phyloP scores from a whole-genome alignment of 2,329 filamentous ascomycete genomes.

The Penicillium vulpinum region DNA sequence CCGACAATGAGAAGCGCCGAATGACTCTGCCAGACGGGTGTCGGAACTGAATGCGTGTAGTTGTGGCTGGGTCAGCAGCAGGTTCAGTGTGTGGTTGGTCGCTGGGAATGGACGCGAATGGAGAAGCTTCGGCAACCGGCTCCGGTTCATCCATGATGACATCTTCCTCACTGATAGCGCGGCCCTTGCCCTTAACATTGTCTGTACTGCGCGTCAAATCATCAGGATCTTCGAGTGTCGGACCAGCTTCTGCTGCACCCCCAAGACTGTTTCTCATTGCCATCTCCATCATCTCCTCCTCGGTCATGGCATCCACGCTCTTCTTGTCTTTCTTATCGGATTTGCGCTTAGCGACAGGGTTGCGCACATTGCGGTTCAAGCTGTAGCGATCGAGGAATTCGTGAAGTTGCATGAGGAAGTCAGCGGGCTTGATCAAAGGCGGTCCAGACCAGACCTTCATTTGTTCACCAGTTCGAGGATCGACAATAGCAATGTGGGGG shows the following conservation, averaged over 20 bases:
- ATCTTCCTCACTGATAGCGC: conserved; percentile 45
- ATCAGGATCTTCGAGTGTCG: conserved; percentile 76
- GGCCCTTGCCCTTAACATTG: conserved; percentile 51
- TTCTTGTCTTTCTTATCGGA: conserved; percentile 70
- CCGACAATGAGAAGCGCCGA: conserved; percentile 74
- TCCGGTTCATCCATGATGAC: conserved; percentile 40
- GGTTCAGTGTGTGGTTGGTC: conserved; percentile 77
- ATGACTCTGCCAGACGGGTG: conserved; percentile 83
- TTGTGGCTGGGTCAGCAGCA: conserved; percentile 64
- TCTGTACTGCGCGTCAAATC: conserved; percentile 71
- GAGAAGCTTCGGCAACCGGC: conserved; percentile 36
- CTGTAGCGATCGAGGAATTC: conserved; percentile 98
- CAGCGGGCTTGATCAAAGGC: conserved; percentile 71
- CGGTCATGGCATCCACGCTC: conserved; percentile 85
- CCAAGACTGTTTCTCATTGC: conserved; percentile 85
- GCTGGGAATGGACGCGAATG: conserved; percentile 71
- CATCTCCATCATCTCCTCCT: conserved; percentile 96
- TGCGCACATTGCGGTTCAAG: conserved; percentile 81
- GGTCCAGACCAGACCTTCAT: conserved; percentile 93
- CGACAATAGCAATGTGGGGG: conserved; percentile 92
- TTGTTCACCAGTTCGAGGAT: conserved; percentile 93
- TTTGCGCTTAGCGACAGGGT: conserved; percentile 81
- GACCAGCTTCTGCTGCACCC: conserved; percentile 45
- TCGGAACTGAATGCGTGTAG: conserved; percentile 89
- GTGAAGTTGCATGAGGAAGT: conserved; percentile 87